Evolutionary conservation across 495 filamentous ascomycete species (phyloP), one percentile per base, ranked within the genome.

Genomic region (Cercophora sp.): DNA sequence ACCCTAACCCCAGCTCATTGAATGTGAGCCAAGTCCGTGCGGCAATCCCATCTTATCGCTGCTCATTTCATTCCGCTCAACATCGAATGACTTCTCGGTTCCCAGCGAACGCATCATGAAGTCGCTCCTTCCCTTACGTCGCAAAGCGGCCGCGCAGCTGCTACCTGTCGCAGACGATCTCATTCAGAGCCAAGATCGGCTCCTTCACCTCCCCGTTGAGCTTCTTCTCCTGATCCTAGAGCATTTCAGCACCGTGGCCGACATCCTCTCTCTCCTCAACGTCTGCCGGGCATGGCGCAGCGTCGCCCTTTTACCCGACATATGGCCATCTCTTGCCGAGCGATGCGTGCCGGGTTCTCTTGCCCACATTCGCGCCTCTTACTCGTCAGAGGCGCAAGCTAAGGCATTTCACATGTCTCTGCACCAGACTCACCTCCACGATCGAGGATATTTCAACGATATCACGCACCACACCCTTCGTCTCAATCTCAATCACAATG

Each of bases 271-370:
- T 15, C 31, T 27, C 11, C 51, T 48, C 31, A 46, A 54, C 43
- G 51, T 54, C 42, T 48, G 32, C 32, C 51, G 34, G 42, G 16
- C 42, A 32, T 54, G 51, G 51, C 51, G 51, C 24, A 13, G n/a
- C 42, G 15, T 54, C 16, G 15, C 48, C 11, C 34, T 46, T n/a
- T 25, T 34, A 5, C 42, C 42, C 42, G 51, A 54, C n/a, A 54
- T 54, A 36, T 54, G 32, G 24, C 27, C 19, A 16, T 16, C 51
- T 11, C 23, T 54, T 24, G 42, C 51, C 11, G 15, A 25, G n/a
- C 51, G 29, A 22, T 27, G 39, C 11, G 23, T 27, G 5, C 51
- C 51, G 15, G 24, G 35, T 8, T 35, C 27, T 25, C 2, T 25
- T 15, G 8, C 35, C 23, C 8, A 27, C 35, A 15, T 51, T 18